Conservation (phyloP, 495 filamentous ascomycete genomes). For the Aspergillus panamensis region DNA sequence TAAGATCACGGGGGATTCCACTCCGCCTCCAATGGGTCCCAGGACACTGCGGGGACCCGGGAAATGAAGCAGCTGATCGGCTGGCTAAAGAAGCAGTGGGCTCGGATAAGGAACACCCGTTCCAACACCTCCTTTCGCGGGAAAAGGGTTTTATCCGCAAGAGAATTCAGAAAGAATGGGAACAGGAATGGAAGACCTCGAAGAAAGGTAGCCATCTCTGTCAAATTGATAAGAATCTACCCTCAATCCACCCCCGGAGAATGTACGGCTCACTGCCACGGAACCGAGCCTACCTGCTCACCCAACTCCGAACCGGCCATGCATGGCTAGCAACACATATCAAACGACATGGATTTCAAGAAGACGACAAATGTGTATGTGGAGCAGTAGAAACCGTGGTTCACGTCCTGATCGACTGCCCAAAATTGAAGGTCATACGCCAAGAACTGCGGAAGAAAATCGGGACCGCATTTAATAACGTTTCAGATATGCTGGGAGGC, state of each 20-base stretch:
- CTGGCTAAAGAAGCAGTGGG: conserved; percentile 16
- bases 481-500: conserved; percentile 28
- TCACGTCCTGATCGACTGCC: conserved; percentile 10
- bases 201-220: conserved; percentile 18
- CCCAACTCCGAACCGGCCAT: conserved; percentile 17
- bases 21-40: conserved; percentile 18
- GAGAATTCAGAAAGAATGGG: conserved; percentile 14
- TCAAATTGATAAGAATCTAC: conserved; percentile 16
- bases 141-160: conserved; percentile 13
- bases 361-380: conserved; percentile 15
- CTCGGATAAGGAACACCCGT: conserved; percentile 7
- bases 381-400: conserved; percentile 9
- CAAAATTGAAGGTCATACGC: conserved; percentile 13
- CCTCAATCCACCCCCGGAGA: conserved; percentile 8
- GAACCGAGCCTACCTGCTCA: conserved; percentile 16
- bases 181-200: conserved; percentile 15
- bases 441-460: conserved; percentile 19
- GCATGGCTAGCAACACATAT: conserved; percentile 17
- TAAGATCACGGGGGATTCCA: conserved; percentile 4
- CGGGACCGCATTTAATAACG: conserved; percentile 24
- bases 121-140: conserved; percentile 15
- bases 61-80: conserved; percentile 13
- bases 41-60: conserved; percentile 11
- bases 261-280: conserved; percentile 12
- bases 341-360: conserved; percentile 13